Evolutionary conservation across 805 yeast genomes (phyloP), one percentile per base, ranked within the genome.

Genomic region (Candida dendrica): DNA sequence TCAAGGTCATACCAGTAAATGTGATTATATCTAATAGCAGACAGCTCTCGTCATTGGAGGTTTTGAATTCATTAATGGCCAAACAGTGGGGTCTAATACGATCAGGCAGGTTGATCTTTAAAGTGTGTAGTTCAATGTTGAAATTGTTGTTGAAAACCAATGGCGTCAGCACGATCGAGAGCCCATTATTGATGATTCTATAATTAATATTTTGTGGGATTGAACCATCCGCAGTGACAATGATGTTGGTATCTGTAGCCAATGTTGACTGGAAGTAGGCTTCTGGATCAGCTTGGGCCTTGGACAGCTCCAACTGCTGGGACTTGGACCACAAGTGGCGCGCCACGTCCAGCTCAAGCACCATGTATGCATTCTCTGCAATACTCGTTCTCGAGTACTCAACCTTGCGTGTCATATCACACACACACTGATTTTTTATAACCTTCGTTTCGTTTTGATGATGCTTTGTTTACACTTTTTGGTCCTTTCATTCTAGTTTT

Each of bases 21-120:
- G 80, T 76, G 14, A 84, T 61, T 8, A 77, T 50, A 56, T 82
- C 87, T 16, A 79, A 46, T n/a, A 77, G 50, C 0, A 80, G 46
- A 3, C 43, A 45, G 2, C 34, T 39, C n/a, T 42, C 44, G 32
- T 43, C 30, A 8, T 57, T 62, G 8, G 42, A 49, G 3, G 54
- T 56, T 3, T 49, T 50, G 27, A 57, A 57, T 29, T 68, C 67
- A 9, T 59, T 42, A 3, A 73, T 47, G 0, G 64, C 46, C 2
- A 72, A 41, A 47, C 80, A 75, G 36, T 63, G 51, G 1, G 56
- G 39, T 30, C 58, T 51, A 6, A 70, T 50, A 18, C 45, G 36
- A 35, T 64, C 66, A 4, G 79, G 77, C 14, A 71, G 49, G 35
- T 50, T 48, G 41, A 76, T 54, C 39, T 61, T 50, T 8, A 55